Percentiles rank a stretch among this genome's conserved stretches.
phyloP scores from a whole-genome alignment of 805 yeast species.

The Scheffersomyces amazonensis region DNA sequence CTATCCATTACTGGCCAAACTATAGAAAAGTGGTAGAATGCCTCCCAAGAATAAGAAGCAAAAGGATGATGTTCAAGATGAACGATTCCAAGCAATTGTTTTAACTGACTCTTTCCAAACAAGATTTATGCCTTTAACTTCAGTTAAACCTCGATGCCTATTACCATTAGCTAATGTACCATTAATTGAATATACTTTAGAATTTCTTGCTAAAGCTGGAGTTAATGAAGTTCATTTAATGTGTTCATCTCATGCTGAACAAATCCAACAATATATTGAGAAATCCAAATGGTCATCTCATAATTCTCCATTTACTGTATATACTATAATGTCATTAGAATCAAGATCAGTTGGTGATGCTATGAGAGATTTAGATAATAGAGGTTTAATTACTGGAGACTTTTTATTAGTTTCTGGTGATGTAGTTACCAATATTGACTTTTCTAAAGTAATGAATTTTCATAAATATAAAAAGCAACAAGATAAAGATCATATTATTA shows the following conservation, averaged over 20 bases:
- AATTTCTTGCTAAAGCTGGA: constrained; percentile 86
- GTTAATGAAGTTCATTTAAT: constrained; percentile 87
- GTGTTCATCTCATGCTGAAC: constrained; percentile 89
- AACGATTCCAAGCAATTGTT: constrained; percentile 88
- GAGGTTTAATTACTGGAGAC: constrained; percentile 88
- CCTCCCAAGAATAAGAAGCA: constrained; percentile 50
- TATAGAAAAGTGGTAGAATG: constrained; percentile 18
- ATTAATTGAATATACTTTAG: constrained; percentile 88
- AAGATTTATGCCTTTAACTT: constrained; percentile 88
- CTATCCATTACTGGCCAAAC: no score
- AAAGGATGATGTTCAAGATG: constrained; percentile 62
- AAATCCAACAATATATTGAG: constrained; percentile 78
- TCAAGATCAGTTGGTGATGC: constrained; percentile 95
- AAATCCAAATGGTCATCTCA: constrained; percentile 64
- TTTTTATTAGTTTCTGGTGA: constrained; percentile 91
- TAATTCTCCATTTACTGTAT: constrained; percentile 77
- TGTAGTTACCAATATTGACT: constrained; percentile 88
- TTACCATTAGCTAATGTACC: constrained; percentile 93
- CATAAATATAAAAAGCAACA: constrained; percentile 68
- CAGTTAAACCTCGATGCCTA: constrained; percentile 83
- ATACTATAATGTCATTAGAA: constrained; percentile 79
- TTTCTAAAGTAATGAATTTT: constrained; percentile 65
- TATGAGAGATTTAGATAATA: constrained; percentile 89
- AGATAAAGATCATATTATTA: constrained; percentile 90
- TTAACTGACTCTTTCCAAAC: constrained; percentile 92